phyloP scores from a whole-genome alignment of 805 yeast genomes.

The Jamesozyma piceae region DNA sequence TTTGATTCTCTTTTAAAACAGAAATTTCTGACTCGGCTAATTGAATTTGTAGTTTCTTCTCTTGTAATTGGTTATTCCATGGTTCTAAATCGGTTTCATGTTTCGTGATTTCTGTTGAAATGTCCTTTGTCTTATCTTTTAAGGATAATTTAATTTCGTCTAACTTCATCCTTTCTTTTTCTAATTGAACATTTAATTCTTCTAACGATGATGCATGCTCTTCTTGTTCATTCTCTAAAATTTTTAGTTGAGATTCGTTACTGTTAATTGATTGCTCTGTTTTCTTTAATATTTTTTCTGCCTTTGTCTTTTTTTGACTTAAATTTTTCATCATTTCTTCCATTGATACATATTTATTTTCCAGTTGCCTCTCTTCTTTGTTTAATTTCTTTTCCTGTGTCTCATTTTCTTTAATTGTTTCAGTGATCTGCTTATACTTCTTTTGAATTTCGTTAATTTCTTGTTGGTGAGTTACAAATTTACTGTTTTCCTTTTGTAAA shows the following conservation, averaged over 20 bases:
- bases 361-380: conserved; percentile 30
- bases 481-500: conserved; percentile 36
- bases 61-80: conserved; percentile 61
- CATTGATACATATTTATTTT: conserved; percentile 52
- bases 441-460: conserved; percentile 29
- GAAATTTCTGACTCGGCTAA: conserved; percentile 59
- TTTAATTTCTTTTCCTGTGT: conserved; percentile 22
- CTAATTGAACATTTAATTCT: conserved; percentile 37
- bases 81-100: conserved; percentile 69
- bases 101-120: conserved; percentile 54
- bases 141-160: conserved; percentile 56
- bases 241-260: conserved; percentile 38
- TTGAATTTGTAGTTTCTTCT: conserved; percentile 53
- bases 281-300: conserved; percentile 43
- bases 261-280: conserved; percentile 39
- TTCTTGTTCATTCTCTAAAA: conserved; percentile 36
- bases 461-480: conserved; percentile 34
- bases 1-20: conserved; percentile 41
- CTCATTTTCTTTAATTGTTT: conserved; percentile 22
- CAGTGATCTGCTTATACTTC: conserved; percentile 21
- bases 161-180: conserved; percentile 45
- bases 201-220: conserved; percentile 38
- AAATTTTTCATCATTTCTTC: conserved; percentile 72
- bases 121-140: conserved; percentile 62
- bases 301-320: conserved; percentile 47